Evolutionary conservation across 768 basidiomycete species (phyloP).

Genomic region (Hypholoma sublateritium): DNA sequence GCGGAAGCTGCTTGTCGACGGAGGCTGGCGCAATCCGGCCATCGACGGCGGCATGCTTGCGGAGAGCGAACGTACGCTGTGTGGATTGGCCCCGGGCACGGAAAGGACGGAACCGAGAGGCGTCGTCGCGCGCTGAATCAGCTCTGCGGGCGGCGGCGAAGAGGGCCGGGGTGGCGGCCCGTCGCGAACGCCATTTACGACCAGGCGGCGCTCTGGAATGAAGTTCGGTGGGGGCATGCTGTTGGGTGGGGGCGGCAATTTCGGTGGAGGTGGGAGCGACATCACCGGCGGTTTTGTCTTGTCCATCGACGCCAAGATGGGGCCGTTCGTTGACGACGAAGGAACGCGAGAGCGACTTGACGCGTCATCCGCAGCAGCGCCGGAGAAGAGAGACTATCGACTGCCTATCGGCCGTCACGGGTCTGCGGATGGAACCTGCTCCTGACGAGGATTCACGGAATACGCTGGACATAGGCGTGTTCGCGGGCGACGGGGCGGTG

Average conservation of each 20-base stretch:
- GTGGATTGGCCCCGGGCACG: conserved; percentile 43
- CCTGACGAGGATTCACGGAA: conserved; percentile 48
- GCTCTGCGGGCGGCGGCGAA: conserved; percentile 89
- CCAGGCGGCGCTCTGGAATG: conserved; percentile 65
- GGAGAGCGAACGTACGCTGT: conserved; percentile 58
- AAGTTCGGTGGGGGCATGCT: conserved; percentile 77
- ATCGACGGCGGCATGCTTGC: conserved; percentile 75
- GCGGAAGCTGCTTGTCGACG: conserved; percentile 82
- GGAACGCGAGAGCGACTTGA: conserved; percentile 55
- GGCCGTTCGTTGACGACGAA: conserved; percentile 38
- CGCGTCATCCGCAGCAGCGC: conserved; percentile 45
- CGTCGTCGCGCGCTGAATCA: conserved; percentile 89
- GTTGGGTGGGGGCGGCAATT: conserved; percentile 70
- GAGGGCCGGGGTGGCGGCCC: conserved; percentile 82
- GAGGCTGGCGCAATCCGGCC: conserved; percentile 62
- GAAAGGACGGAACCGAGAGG: conserved; percentile 69
- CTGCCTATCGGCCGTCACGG: conserved; percentile 59
- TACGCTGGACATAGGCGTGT: conserved; percentile 35
- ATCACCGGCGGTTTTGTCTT: conserved; percentile 86
- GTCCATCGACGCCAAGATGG: conserved; percentile 54
- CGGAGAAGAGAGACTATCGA: conserved; percentile 71
- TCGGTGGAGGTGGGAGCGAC: conserved; percentile 76
- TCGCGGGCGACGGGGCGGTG: conserved; percentile 37
- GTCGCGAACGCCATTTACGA: conserved; percentile 47
- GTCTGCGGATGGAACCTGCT: conserved; percentile 47